Evolutionary conservation across 257 asterid genomes (phyloP).

Genomic region (Datura wrightii): DNA sequence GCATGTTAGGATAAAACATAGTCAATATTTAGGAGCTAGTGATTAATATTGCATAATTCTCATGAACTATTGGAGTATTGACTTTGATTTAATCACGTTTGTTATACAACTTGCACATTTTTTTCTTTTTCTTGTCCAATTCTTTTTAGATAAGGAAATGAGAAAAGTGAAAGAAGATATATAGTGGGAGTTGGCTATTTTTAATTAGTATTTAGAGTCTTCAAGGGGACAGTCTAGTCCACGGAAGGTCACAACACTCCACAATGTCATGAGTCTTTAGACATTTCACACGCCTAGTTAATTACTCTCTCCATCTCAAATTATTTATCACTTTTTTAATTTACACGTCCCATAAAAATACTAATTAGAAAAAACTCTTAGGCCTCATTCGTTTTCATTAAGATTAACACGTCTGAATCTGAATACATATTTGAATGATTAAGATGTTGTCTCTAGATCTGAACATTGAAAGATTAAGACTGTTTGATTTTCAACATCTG

Average conservation of each 20-base stretch:
- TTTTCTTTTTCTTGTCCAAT: not conserved
- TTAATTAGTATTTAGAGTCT: not conserved
- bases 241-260: not conserved
- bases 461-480: too few species aligned
- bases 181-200: not conserved
- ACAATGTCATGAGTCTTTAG: not conserved
- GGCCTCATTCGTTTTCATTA: too few species aligned
- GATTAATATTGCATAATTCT: not conserved
- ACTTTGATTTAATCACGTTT: constrained; percentile 15
- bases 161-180: not conserved
- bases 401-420: too few species aligned
- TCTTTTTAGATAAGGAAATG: not conserved
- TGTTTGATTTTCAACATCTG: too few species aligned
- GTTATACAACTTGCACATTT: not conserved
- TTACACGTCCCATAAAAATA: too few species aligned
- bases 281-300: not conserved
- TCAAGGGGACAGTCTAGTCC: constrained; percentile 1
- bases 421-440: too few species aligned
- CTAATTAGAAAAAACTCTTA: too few species aligned
- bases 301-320: too few species aligned
- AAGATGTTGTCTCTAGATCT: too few species aligned
- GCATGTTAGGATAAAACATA: constrained; percentile 20
- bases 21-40: constrained; percentile 23
- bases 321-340: too few species aligned
- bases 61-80: constrained; percentile 18